Conservation (phyloP, 2,329 filamentous ascomycete species). For the Akanthomyces uredinophilus region DNA sequence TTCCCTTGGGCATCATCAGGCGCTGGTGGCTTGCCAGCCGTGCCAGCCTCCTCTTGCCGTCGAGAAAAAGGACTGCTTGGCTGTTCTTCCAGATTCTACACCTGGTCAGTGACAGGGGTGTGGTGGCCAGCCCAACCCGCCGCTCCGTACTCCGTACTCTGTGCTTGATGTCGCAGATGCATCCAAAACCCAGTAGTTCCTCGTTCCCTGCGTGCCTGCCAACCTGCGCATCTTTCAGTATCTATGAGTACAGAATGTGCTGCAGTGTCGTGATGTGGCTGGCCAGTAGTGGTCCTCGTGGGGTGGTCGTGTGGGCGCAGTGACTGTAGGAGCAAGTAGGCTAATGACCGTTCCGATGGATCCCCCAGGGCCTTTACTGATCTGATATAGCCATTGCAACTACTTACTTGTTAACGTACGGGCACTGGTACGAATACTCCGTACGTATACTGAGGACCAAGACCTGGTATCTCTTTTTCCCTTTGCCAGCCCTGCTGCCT, state of each 20-base stretch:
- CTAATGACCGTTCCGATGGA: neutral
- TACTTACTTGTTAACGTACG: neutral
- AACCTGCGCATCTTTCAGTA: too few relatives aligned
- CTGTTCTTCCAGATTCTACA: neutral
- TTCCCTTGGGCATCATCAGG: neutral
- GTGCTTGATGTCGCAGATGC: neutral
- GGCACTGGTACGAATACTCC: too few relatives aligned
- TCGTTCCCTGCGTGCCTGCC: neutral
- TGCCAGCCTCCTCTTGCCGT: conserved; percentile 1
- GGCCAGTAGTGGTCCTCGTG: neutral
- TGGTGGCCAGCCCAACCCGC: neutral
- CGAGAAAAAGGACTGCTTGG: neutral
- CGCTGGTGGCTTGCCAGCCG: neutral
- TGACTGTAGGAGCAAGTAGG: neutral
- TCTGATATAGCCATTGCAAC: neutral
- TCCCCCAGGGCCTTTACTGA: neutral
- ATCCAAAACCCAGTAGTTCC: neutral
- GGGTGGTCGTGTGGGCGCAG: neutral
- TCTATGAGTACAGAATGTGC: neutral
- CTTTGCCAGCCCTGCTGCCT: neutral
- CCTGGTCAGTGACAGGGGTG: neutral
- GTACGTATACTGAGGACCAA: too few relatives aligned
- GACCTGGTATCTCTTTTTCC: neutral
- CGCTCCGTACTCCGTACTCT: neutral
- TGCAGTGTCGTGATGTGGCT: neutral